Evolutionary conservation across 345 rosid genomes (phyloP).

Genomic region (Hibiscus mutabilis): DNA sequence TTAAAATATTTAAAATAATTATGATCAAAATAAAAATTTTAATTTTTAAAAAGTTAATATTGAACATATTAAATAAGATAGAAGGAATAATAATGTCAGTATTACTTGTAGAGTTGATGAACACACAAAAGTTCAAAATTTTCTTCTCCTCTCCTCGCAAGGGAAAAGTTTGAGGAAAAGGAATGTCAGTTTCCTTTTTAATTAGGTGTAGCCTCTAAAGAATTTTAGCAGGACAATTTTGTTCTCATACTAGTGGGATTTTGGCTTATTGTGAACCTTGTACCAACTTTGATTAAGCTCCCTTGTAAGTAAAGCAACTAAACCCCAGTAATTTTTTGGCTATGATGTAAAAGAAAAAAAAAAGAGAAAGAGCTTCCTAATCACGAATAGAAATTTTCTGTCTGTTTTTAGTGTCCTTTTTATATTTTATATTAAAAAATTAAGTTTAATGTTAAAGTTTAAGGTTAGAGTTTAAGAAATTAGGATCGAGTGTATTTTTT

Average conservation of each 20-base stretch:
- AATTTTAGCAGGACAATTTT: background rate
- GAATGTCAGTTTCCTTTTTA: background rate
- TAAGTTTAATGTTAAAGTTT: too few species aligned
- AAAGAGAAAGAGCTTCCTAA: background rate
- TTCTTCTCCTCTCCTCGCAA: too few species aligned
- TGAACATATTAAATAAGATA: too few species aligned
- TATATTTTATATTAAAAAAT: too few species aligned
- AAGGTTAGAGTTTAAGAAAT: too few species aligned
- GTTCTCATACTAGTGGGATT: background rate
- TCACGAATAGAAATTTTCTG: too few species aligned
- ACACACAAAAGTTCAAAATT: background rate
- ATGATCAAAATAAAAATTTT: too few species aligned
- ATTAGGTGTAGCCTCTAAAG: background rate
- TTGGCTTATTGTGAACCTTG: background rate
- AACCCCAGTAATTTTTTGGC: background rate
- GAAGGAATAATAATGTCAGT: background rate
- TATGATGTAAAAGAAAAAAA: background rate
- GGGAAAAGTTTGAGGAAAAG: background rate
- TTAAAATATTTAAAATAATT: too few species aligned
- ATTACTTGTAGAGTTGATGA: background rate
- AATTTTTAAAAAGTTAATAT: too few species aligned
- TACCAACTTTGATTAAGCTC: slow-evolving; percentile 1
- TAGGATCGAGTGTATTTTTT: too few species aligned
- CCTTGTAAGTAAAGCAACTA: background rate
- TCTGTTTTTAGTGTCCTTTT: too few species aligned